Evolutionary conservation across 306 rosid genomes (phyloP), one percentile per base, ranked within the genome.

Genomic region (Cajanus cajan): DNA sequence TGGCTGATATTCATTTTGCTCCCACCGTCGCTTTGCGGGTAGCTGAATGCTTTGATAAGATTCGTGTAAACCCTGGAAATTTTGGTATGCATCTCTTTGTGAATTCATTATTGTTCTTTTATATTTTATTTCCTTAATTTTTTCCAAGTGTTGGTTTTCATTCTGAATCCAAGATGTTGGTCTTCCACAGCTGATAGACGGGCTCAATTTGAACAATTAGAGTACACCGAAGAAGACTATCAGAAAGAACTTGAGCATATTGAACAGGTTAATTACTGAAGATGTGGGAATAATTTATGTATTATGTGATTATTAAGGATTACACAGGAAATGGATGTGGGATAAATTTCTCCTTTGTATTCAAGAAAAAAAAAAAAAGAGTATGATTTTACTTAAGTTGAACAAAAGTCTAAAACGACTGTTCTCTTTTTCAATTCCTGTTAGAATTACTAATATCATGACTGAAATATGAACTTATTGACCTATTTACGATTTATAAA

Each of bases 231-330:
- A 10, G 98, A 95, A 0, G 99, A 95, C 79, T 95, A 95, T 85
- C 92, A 91, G 86, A 93, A 93, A 84, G 99, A 95, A 84, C 97
- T 95, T 82, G 99, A 93, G 87, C 99, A 95, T 77, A 95, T 95
- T 82, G 99, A 95, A 82, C 88, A 89, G 94, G 99, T 95, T 44
- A 62, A 67, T 43, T 34, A 37, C 57, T 54, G 64, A 77, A 41
- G 72, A 65, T 39, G 39, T 65, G 22, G 34, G 78, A 51, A 50
- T 51, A 19, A 28, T 16, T 34, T 36, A 11, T 41, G 3, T 31
- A 40, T 50, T 39, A 8, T 70, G 55, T 50, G 16, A 48, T 64
- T 5, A 37, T 61, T 58, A 13, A 7, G 10, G 19, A 36, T 40
- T 72, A 10, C 19, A 24, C 8, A 64, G 25, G 33, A 62, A 79